phyloP scores from a whole-genome alignment of 495 filamentous ascomycete genomes.

The Talaromyces adpressus region DNA sequence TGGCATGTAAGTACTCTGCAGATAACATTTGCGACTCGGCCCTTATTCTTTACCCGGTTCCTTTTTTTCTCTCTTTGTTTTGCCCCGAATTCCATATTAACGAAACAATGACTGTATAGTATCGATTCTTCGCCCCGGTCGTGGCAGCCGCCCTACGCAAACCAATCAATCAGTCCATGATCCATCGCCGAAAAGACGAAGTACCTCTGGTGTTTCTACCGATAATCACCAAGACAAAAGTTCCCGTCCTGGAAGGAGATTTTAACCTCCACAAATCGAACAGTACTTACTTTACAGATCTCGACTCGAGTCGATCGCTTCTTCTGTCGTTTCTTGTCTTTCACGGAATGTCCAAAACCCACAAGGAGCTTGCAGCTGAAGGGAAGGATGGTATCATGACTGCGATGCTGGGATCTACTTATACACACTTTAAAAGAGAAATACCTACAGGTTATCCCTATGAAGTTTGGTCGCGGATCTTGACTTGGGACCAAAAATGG shows the following conservation, averaged over 20 bases:
- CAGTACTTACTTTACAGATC: constrained; percentile 55
- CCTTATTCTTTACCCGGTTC: too few relatives aligned
- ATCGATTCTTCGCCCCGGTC: constrained; percentile 33
- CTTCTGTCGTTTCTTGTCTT: constrained; percentile 41
- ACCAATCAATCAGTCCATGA: constrained; percentile 28
- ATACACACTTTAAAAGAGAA: constrained; percentile 48
- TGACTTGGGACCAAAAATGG: constrained; percentile 65
- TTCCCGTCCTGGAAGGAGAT: constrained; percentile 31
- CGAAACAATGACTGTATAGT: neutral
- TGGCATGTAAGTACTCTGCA: constrained; percentile 56
- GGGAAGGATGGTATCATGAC: constrained; percentile 21
- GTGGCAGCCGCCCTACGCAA: constrained; percentile 36
- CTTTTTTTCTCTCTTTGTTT: too few relatives aligned
- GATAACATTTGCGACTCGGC: neutral
- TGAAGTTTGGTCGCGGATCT: constrained; percentile 52
- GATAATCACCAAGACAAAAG: constrained; percentile 3
- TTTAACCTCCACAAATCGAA: constrained; percentile 55
- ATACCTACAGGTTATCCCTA: constrained; percentile 47
- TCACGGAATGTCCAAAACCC: constrained; percentile 31
- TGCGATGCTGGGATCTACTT: constrained; percentile 45
- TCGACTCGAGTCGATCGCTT: constrained; percentile 50
- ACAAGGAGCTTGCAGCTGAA: constrained; percentile 10
- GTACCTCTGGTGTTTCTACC: constrained; percentile 15
- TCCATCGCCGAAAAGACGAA: constrained; percentile 21
- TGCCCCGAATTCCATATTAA: neutral